These are phyloP conservation scores for Suillus occidentalis DNA, from an alignment of 768 basidiomycete genomes.

Conservation along the genomic window DNA sequence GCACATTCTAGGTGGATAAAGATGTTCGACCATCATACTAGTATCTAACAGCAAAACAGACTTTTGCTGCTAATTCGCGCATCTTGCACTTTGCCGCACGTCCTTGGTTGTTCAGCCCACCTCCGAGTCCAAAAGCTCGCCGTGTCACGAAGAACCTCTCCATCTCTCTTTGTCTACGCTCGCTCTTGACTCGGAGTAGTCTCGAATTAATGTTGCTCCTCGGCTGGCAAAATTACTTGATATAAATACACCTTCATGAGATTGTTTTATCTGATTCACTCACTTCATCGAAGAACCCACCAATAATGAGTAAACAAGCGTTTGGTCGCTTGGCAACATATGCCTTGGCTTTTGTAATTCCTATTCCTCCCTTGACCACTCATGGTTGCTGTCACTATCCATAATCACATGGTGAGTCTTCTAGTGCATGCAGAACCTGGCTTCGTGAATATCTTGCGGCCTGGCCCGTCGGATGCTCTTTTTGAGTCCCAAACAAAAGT, in stretches of 20 bases:
- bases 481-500: constrained; percentile 44
- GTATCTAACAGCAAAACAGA: background rate
- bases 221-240: constrained; percentile 47
- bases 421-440: constrained; percentile 46
- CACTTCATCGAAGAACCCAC: constrained; percentile 64
- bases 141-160: constrained; percentile 47
- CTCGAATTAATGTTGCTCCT: constrained; percentile 51
- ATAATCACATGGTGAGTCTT: constrained; percentile 32
- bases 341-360: constrained; percentile 37
- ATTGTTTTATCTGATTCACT: constrained; percentile 25
- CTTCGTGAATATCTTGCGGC: constrained; percentile 48
- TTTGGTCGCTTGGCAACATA: constrained; percentile 33
- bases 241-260: background rate
- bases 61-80: constrained; percentile 20
- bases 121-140: constrained; percentile 62
- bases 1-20: background rate
- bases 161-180: constrained; percentile 15
- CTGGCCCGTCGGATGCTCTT: constrained; percentile 50
- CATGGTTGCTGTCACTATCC: constrained; percentile 2
- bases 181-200: constrained; percentile 39
- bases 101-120: constrained; percentile 73
- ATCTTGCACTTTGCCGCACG: constrained; percentile 52
- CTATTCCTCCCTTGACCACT: constrained; percentile 43
- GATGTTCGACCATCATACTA: background rate
- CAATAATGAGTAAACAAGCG: constrained; percentile 54